phyloP scores from a whole-genome alignment of 2,329 filamentous ascomycete genomes.

The Grosmannia huntii region DNA sequence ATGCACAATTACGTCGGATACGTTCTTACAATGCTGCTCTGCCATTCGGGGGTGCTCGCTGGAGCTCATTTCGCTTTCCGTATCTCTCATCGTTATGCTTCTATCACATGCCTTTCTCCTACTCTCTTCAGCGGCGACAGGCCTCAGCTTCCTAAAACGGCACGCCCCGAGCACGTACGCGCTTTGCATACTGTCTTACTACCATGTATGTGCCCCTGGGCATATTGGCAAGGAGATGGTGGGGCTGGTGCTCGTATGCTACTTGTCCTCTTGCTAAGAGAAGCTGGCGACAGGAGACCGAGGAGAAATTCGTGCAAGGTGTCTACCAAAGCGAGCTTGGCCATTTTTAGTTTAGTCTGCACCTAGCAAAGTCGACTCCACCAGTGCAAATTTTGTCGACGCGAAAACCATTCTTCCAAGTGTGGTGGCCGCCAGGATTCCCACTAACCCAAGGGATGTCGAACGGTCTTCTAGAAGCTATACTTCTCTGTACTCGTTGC shows the following conservation, averaged over 20 bases:
- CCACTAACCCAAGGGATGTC: background rate
- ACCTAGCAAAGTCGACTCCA: background rate
- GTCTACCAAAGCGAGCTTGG: background rate
- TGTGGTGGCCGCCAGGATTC: background rate
- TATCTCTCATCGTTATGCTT: background rate
- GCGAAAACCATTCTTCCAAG: background rate
- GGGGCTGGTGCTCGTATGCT: background rate
- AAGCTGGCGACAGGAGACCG: background rate
- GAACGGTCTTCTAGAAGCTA: background rate
- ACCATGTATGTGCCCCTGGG: no score
- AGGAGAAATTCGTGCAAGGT: background rate
- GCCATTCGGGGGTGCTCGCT: background rate
- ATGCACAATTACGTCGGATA: background rate
- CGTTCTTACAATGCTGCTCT: background rate
- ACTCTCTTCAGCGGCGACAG: no score
- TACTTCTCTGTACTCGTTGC: background rate
- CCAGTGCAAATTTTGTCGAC: background rate
- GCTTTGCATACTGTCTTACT: no score
- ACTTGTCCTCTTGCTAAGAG: background rate
- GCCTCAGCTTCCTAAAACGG: no score
- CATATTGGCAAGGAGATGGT: no score
- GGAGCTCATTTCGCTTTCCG: background rate
- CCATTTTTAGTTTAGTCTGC: background rate
- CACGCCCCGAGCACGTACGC: no score
- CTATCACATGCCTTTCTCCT: no score